A percentile compares a stretch with the other conserved stretches of the same genome.
phyloP scores from a whole-genome alignment of 257 asterid genomes.

The Penstemon eatonii region DNA sequence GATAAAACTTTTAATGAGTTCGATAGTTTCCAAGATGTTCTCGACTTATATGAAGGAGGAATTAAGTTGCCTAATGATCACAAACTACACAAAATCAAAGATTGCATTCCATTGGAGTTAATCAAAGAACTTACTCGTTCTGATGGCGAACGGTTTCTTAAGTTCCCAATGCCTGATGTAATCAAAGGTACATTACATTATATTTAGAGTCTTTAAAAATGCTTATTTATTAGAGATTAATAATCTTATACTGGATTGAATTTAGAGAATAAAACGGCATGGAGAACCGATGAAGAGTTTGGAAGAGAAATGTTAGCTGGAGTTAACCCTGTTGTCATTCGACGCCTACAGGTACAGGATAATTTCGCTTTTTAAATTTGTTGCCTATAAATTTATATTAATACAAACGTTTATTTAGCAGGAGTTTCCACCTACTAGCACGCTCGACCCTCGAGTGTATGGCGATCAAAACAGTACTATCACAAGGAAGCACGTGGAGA shows the following conservation, averaged over 20 bases:
- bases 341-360: constrained; percentile 56
- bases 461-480: constrained; percentile 72
- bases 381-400: no score
- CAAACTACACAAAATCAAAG: constrained; percentile 36
- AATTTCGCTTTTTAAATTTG: neutral
- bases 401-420: constrained; percentile 19
- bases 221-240: no score
- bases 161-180: constrained; percentile 80
- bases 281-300: constrained; percentile 97
- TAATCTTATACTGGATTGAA: no score
- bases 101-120: constrained; percentile 68
- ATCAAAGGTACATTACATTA: constrained; percentile 51
- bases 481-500: constrained; percentile 55
- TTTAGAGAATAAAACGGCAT: constrained; percentile 77
- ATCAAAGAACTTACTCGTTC: constrained; percentile 63
- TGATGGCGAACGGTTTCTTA: constrained; percentile 59
- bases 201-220: no score
- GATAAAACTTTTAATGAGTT: constrained; percentile 84
- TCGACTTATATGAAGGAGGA: constrained; percentile 63
- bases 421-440: constrained; percentile 87
- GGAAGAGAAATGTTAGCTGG: constrained; percentile 97
- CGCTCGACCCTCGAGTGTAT: constrained; percentile 48
- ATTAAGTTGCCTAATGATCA: constrained; percentile 52
- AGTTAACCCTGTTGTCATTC: constrained; percentile 79
- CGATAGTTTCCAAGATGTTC: constrained; percentile 70